Evolutionary conservation across 331 rosid genomes (phyloP), one percentile per base, ranked within the genome.

Genomic region (Spiraea crenata): DNA sequence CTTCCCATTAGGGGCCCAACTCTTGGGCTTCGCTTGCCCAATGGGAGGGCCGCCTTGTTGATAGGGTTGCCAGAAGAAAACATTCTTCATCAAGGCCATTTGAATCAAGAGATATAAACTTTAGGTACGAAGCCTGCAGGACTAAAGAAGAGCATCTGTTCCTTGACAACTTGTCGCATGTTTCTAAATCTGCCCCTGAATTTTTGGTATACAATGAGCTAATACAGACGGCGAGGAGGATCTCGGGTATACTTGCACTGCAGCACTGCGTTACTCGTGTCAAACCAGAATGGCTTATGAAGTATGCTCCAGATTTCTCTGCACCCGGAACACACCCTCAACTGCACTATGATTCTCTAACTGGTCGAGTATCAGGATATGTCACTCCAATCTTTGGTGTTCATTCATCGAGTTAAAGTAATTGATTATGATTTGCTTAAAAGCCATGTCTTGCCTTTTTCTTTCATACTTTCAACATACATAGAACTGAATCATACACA

Each of bases 141-240:
- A 82, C 76, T 35, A 88, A 90, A 65, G 91, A 90, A 69, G 91
- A 88, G 73, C 77, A 73, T 14, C 85, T 90, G 63, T 88, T 81
- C 72, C 85, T 92, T 54, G 88, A 90, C 56, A 82, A 84, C 37
- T 57, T 77, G 85, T 89, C 96, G 44, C 77, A 88, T 37, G 84
- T 83, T 57, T 82, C 90, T 51, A 58, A 54, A 44, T 78, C 86
- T 57, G 84, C 91, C 65, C 95, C 98, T 0, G 91, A 90, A 67
- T 85, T 86, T 76, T 39, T 92, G 76, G 96, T 90, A 34, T 88
- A 90, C 86, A 90, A 83, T 67, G 98, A 92, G 76, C 79, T 92
- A 65, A 73, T 90, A 52, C 74, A 74, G 48, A 81, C 87, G 47
- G 88, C 79, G 31, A 25, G 31, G 31, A 25, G 31, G 31, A 25